Percentiles rank a stretch among this genome's conserved stretches.
Conservation (phyloP, 1,139 yeast genomes). For the Hanseniaspora sp. region DNA sequence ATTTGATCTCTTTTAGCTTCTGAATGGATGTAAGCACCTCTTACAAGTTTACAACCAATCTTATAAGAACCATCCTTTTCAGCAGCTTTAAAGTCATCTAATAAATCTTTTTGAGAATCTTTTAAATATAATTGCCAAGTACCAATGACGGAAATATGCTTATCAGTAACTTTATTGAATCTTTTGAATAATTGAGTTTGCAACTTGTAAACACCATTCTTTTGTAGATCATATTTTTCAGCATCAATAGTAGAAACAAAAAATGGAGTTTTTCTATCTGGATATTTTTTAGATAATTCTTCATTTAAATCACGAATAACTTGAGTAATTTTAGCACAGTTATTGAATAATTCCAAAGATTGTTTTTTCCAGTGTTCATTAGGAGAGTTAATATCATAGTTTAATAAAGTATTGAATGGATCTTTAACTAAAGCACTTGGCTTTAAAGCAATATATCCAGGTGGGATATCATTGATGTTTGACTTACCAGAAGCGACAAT, state of each 20-base stretch:
- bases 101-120: constrained; percentile 53
- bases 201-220: constrained; percentile 71
- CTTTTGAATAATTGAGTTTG: constrained; percentile 71
- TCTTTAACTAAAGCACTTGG: constrained; percentile 80
- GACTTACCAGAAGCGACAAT: constrained; percentile 28
- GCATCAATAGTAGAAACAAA: constrained; percentile 87
- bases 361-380: constrained; percentile 41
- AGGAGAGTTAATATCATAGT: constrained; percentile 34
- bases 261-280: constrained; percentile 64
- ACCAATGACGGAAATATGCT: constrained; percentile 63
- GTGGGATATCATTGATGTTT: constrained; percentile 54
- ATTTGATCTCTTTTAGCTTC: constrained; percentile 59
- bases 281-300: constrained; percentile 41
- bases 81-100: constrained; percentile 58
- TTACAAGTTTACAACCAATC: constrained; percentile 82
- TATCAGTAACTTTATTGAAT: constrained; percentile 51
- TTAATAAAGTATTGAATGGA: constrained; percentile 62
- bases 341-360: constrained; percentile 53
- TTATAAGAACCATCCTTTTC: constrained; percentile 45
- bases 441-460: constrained; percentile 80
- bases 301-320: constrained; percentile 49
- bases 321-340: constrained; percentile 49
- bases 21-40: constrained; percentile 93
- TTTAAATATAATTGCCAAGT: constrained; percentile 88
- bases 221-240: constrained; percentile 77